Evolutionary conservation across 2,329 filamentous ascomycete species (phyloP).

Genomic region (Waltergamsia citrina): DNA sequence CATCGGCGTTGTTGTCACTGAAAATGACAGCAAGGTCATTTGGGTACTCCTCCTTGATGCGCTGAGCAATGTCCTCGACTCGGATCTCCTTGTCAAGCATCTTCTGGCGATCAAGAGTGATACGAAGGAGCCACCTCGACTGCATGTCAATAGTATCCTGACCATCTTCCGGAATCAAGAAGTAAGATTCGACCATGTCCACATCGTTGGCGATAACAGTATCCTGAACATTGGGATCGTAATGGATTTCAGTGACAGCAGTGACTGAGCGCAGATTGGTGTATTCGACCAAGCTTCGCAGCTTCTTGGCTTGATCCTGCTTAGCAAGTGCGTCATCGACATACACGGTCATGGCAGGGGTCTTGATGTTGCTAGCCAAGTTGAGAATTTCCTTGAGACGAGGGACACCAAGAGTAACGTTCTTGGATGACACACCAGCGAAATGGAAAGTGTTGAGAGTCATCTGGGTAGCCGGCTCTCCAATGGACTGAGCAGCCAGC

Average conservation of each 20-base stretch:
- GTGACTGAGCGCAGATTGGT: conserved; percentile 90
- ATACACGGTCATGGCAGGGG: conserved; percentile 91
- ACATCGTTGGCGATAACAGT: conserved; percentile 82
- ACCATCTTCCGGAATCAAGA: conserved; percentile 78
- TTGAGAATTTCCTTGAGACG: conserved; percentile 99
- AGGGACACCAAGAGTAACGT: conserved; percentile 96
- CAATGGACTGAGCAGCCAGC: conserved; percentile 93
- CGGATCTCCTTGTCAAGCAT: conserved; percentile 89
- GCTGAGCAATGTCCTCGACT: conserved; percentile 81
- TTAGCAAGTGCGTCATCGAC: conserved; percentile 54
- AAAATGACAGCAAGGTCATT: conserved; percentile 86
- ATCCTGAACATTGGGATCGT: conserved; percentile 79
- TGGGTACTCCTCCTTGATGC: conserved; percentile 82
- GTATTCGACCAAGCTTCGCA: conserved; percentile 88
- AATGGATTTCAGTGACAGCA: conserved; percentile 90
- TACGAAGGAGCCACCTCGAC: conserved; percentile 91
- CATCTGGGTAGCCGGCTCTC: conserved; percentile 98
- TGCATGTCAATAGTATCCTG: conserved; percentile 57
- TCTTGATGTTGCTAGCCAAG: conserved; percentile 96
- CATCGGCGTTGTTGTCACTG: conserved; percentile 95
- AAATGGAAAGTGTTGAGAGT: conserved; percentile 99
- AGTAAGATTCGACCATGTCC: conserved; percentile 96
- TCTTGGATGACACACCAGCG: conserved; percentile 98
- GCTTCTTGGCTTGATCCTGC: conserved; percentile 72
- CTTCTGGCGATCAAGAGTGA: conserved; percentile 87